Conservation (phyloP, 177 flowering plant species). For the Telopea speciosissima region DNA sequence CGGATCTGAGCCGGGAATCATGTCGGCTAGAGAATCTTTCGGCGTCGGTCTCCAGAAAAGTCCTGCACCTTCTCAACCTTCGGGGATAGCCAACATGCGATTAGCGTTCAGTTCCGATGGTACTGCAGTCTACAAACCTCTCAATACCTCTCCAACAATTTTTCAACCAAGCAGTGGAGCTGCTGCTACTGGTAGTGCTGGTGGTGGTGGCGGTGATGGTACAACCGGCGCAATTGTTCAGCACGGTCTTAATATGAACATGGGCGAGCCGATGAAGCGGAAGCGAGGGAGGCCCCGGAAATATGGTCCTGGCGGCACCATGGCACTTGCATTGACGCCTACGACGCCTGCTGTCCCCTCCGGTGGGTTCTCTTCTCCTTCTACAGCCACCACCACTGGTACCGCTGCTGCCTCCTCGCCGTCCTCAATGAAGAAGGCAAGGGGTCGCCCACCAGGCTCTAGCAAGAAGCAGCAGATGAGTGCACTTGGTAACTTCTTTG, state of each 20-base stretch:
- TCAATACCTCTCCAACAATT: slow-evolving; percentile 28
- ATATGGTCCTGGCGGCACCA: slow-evolving; percentile 12
- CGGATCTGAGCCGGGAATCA: slow-evolving; percentile 51
- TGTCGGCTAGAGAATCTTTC: slow-evolving; percentile 42
- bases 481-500: slow-evolving; percentile 41
- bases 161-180: slow-evolving; percentile 25
- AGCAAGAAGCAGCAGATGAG: slow-evolving; percentile 60
- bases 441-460: slow-evolving; percentile 87
- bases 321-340: slow-evolving; percentile 8
- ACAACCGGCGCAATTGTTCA: slow-evolving; percentile 11
- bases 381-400: background rate
- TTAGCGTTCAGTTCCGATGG: slow-evolving; percentile 46
- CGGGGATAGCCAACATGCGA: slow-evolving; percentile 46
- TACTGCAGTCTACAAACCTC: slow-evolving; percentile 45
- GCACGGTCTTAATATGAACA: slow-evolving; percentile 30
- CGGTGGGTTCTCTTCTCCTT: slow-evolving; percentile 15
- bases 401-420: slow-evolving; percentile 19
- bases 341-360: slow-evolving; percentile 11
- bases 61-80: slow-evolving; percentile 27
- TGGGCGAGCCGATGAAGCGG: slow-evolving; percentile 11
- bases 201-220: slow-evolving; percentile 7
- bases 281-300: slow-evolving; percentile 15
- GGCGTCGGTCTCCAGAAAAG: slow-evolving; percentile 30
- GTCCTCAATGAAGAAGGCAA: slow-evolving; percentile 34
- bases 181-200: slow-evolving; percentile 1